phyloP scores from a whole-genome alignment of 305 asterid genomes.

The Solanum chacoense region DNA sequence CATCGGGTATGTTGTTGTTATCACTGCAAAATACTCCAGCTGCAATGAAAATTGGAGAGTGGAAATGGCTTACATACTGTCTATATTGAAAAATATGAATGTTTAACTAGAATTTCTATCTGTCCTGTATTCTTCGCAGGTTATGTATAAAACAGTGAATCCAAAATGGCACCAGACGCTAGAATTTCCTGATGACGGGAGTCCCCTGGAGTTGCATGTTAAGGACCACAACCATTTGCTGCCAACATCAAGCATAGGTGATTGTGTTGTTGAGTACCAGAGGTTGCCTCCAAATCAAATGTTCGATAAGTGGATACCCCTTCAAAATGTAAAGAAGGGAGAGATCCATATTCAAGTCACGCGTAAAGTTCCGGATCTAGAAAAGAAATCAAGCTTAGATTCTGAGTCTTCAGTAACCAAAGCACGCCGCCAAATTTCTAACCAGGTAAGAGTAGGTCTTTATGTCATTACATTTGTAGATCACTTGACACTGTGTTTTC shows the following conservation, averaged over 20 bases:
- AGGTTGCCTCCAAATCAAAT: slow-evolving; percentile 78
- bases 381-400: slow-evolving; percentile 50
- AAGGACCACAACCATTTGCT: slow-evolving; percentile 77
- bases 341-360: slow-evolving; percentile 87
- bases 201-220: slow-evolving; percentile 71
- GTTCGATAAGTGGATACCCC: slow-evolving; percentile 97
- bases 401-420: slow-evolving; percentile 49
- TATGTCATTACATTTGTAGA: neutral
- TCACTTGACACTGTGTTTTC: neutral
- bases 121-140: slow-evolving; percentile 22
- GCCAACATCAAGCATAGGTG: slow-evolving; percentile 80
- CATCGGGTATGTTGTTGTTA: neutral
- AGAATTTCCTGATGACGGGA: slow-evolving; percentile 88
- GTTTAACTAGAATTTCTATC: neutral
- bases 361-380: slow-evolving; percentile 57
- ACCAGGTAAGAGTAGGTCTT: slow-evolving; percentile 38
- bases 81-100: neutral
- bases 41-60: neutral
- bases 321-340: slow-evolving; percentile 83
- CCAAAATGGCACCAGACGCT: slow-evolving; percentile 96
- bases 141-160: slow-evolving; percentile 56
- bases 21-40: neutral
- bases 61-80: neutral
- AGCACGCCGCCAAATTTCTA: slow-evolving; percentile 46
- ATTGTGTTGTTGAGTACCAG: slow-evolving; percentile 79